Evolutionary conservation across 2,329 filamentous ascomycete genomes (phyloP), one percentile per base, ranked within the genome.

Genomic region (Trichoderma simmonsii): DNA sequence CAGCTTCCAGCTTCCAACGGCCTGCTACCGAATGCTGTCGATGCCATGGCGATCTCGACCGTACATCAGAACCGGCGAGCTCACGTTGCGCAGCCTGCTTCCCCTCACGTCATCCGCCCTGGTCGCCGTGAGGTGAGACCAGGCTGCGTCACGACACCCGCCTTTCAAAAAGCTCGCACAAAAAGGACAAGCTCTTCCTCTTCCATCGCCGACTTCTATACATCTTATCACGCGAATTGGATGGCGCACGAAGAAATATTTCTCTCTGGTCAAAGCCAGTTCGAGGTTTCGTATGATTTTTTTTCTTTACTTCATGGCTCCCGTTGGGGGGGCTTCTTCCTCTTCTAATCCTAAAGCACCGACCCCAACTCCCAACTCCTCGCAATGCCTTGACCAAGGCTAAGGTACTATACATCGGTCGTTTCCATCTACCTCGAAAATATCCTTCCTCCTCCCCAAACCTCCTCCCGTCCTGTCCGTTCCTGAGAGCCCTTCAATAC

Each of bases 311-410:
- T 74, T 74, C 30, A 28, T 67, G 71, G 43, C 54, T 73, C 73
- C 75, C 73, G 12, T 51, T 56, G 21, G 66, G 59, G 48, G 67
- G 73, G 75, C 73, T 76, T 76, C 71, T 73, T 69, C 74, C 68
- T 74, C 75, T 71, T 76, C 76, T 76, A 76, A 76, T 73, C 75
- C 76, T 75, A 69, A 75, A 75, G 67, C 75, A 71, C 74, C 65
- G 74, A 71, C 75, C 71, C 74, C 74, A 79, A 78, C 78, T 79
- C 78, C 48, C 76, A 80, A 82, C 80, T 82, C 80, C 80, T 71
- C 77, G 80, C 80, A 81, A 80, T 80, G 78, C 77, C 74, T 73
- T 66, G 70, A 74, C 73, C 77, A 75, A 66, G 60, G 68, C 71
- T 62, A 71, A 59, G 32, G 60, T 73, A 73, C 70, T 74, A 71